Base-by-base conservation (phyloP, 2,329 filamentous ascomycete species). In the Curvularia eragrostidis region DNA sequence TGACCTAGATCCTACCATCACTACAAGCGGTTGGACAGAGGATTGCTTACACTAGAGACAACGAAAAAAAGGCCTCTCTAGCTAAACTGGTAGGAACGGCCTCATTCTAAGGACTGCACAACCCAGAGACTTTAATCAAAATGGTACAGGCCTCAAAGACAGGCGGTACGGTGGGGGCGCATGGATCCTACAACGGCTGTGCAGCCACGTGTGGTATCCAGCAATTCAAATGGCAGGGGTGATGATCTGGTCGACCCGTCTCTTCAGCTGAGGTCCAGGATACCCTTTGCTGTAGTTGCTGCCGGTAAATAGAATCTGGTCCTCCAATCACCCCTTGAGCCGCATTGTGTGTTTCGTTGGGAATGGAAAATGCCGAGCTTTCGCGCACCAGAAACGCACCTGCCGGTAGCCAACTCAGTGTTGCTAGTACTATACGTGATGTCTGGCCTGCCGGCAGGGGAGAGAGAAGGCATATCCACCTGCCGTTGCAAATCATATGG, bases 191-290 rank as follows among this genome's bases (percentile, higher is more conserved):
- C 43, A 57, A 54, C 54, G 50, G 50, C 46, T 48, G 47, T 57
- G 50, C 54, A 39, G 36, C 50, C 54, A 57, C 50, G 50, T 57
- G 54, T 28, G 44, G 23, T 57, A 41, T 44, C 50, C n/a, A 48
- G 39, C n/a, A n/a, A 28, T 49, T 52, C 36, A 41, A 32, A 32
- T 23, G 19, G 19, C 30, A 30, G 28, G 50, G n/a, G 36, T 30
- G 30, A 24, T 24, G 30, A 26, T 43, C n/a, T 24, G 44, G 41
- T 44, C 32, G 36, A 36, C 44, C 30, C 28, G 41, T 42, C 41
- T 24, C 9, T 39, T 26, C 36, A 48, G 36, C 43, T 41, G 26
- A 43, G 21, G 21, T 1, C 21, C 12, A 42, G 50, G 21, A 15
- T 52, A 32, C 23, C 28, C 39, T 36, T 32, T 15, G n/a, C 23